Evolutionary conservation across 73 alveolate genomes (phyloP).

Genomic region (Effrenium voratum): DNA sequence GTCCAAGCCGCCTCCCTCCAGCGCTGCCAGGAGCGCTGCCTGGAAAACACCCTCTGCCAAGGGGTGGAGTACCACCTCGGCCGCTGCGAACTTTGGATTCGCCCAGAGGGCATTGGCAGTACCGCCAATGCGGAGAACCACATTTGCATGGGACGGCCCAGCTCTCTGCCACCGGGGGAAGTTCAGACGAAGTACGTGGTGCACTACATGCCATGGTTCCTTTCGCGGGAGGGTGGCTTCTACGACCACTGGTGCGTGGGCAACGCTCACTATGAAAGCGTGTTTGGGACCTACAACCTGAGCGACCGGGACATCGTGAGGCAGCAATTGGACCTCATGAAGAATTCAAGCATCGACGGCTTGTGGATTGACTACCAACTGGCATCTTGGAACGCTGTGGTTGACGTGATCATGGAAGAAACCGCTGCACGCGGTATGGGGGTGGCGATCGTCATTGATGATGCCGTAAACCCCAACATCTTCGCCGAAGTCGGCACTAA

Average conservation of each 20-base stretch:
- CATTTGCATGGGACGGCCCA: neutral
- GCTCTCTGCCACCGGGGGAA: conserved; percentile 45
- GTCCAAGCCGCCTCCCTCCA: conserved; percentile 50
- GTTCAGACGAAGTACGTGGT: conserved; percentile 63
- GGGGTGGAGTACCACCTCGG: conserved; percentile 59
- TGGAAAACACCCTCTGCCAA: conserved; percentile 41
- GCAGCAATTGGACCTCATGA: conserved; percentile 81
- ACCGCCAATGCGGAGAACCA: neutral
- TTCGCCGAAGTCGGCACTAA: conserved; percentile 13
- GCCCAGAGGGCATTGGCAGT: conserved; percentile 42
- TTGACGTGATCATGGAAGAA: conserved; percentile 59
- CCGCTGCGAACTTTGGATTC: conserved; percentile 69
- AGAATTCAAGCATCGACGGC: conserved; percentile 68
- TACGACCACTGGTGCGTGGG: conserved; percentile 70
- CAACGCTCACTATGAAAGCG: conserved; percentile 52
- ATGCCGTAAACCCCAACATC: conserved; percentile 51
- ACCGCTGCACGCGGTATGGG: conserved; percentile 73
- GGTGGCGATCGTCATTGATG: conserved; percentile 72
- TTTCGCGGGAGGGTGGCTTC: neutral
- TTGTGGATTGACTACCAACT: conserved; percentile 77
- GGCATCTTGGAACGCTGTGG: conserved; percentile 47
- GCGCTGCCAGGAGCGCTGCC: conserved; percentile 84
- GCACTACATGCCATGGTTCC: conserved; percentile 83
- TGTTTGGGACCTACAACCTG: conserved; percentile 35
- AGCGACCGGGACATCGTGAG: conserved; percentile 33